These are phyloP conservation scores for Gossypioides kirkii DNA, from an alignment of 345 rosid species.

Conservation along the genomic window DNA sequence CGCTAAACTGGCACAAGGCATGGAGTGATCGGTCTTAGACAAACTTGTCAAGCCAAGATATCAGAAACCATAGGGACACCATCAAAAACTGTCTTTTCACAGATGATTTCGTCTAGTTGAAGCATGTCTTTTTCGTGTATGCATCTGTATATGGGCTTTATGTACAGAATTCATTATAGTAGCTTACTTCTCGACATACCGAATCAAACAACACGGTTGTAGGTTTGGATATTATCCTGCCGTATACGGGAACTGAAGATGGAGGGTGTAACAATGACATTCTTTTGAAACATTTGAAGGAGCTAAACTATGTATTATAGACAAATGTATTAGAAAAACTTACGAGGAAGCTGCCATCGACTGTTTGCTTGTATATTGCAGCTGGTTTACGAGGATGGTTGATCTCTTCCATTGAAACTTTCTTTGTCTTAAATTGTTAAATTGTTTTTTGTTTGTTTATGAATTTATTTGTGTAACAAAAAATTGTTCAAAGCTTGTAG, in stretches of 20 bases:
- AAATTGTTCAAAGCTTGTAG: too few species aligned
- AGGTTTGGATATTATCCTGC: neutral
- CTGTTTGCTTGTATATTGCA: too few species aligned
- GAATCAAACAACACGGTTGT: neutral
- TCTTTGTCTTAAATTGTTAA: too few species aligned
- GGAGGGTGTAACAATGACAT: neutral
- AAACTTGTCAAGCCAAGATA: neutral
- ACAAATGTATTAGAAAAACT: too few species aligned
- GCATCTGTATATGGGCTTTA: neutral
- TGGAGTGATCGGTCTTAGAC: constrained; percentile 11
- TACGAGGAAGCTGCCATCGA: too few species aligned
- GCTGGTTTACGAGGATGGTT: too few species aligned
- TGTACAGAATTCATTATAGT: neutral
- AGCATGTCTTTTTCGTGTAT: neutral
- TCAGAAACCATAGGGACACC: neutral
- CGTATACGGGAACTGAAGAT: neutral
- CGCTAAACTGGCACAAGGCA: constrained; percentile 24
- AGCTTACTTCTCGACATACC: neutral
- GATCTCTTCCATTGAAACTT: too few species aligned
- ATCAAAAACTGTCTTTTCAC: neutral
- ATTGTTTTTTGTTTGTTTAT: too few species aligned
- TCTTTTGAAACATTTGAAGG: neutral
- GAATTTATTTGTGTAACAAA: too few species aligned
- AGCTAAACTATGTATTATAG: neutral
- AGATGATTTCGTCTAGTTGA: neutral